phyloP scores from a whole-genome alignment of 1,139 yeast genomes.

The Candida albicans region DNA sequence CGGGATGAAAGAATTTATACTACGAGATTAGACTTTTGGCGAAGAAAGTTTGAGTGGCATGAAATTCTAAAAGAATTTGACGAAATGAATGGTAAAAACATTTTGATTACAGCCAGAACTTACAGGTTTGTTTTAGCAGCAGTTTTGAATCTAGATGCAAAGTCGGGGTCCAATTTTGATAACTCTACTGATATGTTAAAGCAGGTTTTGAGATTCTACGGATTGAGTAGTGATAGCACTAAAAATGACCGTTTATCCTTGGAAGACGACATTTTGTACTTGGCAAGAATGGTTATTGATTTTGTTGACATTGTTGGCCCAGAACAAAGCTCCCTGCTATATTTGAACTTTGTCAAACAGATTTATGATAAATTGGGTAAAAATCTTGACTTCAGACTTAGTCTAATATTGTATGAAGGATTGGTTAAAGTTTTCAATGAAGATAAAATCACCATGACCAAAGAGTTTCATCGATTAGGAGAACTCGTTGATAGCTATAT shows the following conservation, averaged over 20 bases:
- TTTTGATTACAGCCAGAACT: slow-evolving; percentile 6
- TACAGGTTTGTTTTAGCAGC: slow-evolving; percentile 4
- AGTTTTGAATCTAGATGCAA: slow-evolving; percentile 1
- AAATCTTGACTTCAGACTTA: not conserved
- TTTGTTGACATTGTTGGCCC: slow-evolving; percentile 6
- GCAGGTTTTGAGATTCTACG: slow-evolving; percentile 6
- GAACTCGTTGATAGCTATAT: not conserved
- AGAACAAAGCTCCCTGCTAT: not conserved
- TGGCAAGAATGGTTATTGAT: slow-evolving; percentile 6
- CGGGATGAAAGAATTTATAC: slow-evolving; percentile 1
- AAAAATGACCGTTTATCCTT: slow-evolving; percentile 3
- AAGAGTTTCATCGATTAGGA: not conserved
- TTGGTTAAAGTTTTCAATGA: not conserved
- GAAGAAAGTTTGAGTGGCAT: not conserved
- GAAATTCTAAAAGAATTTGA: not conserved
- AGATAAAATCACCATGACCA: not conserved
- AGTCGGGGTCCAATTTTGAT: not conserved
- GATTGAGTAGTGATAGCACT: not conserved
- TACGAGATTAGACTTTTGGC: not conserved
- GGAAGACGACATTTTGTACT: slow-evolving; percentile 2
- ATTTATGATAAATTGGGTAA: slow-evolving; percentile 2
- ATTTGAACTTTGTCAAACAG: slow-evolving; percentile 2
- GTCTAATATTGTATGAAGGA: not conserved
- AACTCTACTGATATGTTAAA: slow-evolving; percentile 7
- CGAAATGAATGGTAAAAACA: slow-evolving; percentile 4